These are phyloP conservation scores for Rosa chinensis DNA, from an alignment of 306 rosid species.

Conservation along the genomic window DNA sequence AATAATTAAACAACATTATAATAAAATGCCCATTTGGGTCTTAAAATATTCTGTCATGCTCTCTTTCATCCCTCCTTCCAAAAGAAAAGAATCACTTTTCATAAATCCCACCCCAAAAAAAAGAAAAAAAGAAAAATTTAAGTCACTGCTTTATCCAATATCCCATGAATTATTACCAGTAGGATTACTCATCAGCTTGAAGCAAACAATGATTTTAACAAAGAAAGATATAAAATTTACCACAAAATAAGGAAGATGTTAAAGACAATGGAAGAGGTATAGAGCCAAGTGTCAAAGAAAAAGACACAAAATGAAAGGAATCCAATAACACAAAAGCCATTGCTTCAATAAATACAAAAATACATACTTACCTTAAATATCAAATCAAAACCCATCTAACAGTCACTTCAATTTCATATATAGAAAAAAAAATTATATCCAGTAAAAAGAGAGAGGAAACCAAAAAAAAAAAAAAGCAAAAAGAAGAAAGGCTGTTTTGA, in stretches of 20 bases:
- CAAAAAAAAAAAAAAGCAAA: not conserved
- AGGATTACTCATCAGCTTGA: not conserved
- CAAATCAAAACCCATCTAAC: not conserved
- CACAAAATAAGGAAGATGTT: not conserved
- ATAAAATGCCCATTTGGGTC: not conserved
- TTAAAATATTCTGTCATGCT: not conserved
- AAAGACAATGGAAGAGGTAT: not conserved
- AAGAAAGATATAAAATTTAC: too few relatives aligned
- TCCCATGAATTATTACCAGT: too few relatives aligned
- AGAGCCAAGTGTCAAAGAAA: not conserved
- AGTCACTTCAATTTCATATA: not conserved
- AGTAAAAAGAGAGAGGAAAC: not conserved
- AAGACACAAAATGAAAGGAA: not conserved
- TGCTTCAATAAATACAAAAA: not conserved
- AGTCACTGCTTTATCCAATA: not conserved
- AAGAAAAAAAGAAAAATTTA: too few relatives aligned
- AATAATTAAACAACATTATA: not conserved
- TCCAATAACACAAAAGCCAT: not conserved
- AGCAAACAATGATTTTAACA: too few relatives aligned
- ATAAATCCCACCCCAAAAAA: not conserved
- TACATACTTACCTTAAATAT: not conserved
- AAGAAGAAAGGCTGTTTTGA: constrained; percentile 35
- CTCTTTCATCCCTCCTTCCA: not conserved
- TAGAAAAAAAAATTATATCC: not conserved
- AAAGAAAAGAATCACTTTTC: not conserved